These are phyloP conservation scores for Paecilomyces fulvus DNA, from an alignment of 2,329 filamentous ascomycete genomes.

Conservation along the genomic window DNA sequence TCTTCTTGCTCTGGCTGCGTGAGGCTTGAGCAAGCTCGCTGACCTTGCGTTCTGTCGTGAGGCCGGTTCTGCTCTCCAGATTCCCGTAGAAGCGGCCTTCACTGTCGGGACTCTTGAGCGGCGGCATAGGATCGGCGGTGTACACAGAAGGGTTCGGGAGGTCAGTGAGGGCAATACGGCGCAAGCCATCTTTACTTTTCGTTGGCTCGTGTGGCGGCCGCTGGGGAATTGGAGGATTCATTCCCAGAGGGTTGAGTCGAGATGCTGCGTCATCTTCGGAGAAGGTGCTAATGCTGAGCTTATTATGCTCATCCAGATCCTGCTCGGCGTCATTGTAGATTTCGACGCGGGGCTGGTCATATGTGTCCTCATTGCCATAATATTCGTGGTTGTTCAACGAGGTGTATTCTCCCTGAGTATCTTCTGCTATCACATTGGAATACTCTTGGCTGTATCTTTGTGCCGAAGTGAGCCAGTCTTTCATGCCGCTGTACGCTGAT, in stretches of 20 bases:
- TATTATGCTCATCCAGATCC: conserved; percentile 28
- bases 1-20: conserved; percentile 14
- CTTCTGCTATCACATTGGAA: conserved; percentile 23
- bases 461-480: conserved; percentile 26
- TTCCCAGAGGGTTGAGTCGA: conserved; percentile 33
- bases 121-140: conserved; percentile 14
- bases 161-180: conserved; percentile 23
- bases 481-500: conserved; percentile 18
- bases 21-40: conserved; percentile 11
- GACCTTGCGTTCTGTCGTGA: conserved; percentile 14
- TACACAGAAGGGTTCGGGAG: conserved; percentile 27
- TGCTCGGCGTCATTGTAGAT: conserved; percentile 19
- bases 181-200: conserved; percentile 16
- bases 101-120: conserved; percentile 21
- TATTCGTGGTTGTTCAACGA: conserved; percentile 26
- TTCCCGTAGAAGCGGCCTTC: conserved; percentile 34
- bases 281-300: conserved; percentile 21
- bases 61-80: conserved; percentile 15
- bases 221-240: conserved; percentile 39
- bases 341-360: conserved; percentile 11
- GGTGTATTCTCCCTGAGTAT: conserved; percentile 29
- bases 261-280: conserved; percentile 17
- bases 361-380: conserved; percentile 24
- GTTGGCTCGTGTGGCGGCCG: conserved; percentile 27
- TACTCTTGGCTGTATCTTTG: conserved; percentile 20